Evolutionary conservation across 2,329 filamentous ascomycete species (phyloP).

Genomic region (Colletotrichum echinochloae): DNA sequence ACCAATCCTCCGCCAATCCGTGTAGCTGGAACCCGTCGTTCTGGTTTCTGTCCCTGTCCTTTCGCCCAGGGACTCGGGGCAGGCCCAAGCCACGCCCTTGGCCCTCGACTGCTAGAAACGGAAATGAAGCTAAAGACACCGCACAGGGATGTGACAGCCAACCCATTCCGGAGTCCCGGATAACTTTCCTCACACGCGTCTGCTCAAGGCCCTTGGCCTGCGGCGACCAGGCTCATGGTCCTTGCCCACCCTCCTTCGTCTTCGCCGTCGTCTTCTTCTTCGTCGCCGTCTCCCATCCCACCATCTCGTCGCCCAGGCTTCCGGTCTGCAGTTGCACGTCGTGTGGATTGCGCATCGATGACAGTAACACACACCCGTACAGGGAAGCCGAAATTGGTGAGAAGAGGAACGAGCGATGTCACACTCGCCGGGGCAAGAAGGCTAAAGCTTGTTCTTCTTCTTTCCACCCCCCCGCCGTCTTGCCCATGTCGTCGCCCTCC

Average conservation of each 20-base stretch:
- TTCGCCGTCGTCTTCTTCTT: neutral
- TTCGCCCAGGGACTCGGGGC: constrained; percentile 22
- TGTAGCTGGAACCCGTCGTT: constrained; percentile 26
- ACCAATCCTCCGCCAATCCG: constrained; percentile 20
- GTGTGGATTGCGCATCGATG: constrained; percentile 17
- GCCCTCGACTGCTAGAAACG: constrained; percentile 21
- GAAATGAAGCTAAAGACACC: constrained; percentile 13
- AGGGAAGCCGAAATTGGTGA: neutral
- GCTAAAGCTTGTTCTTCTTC: constrained; percentile 28
- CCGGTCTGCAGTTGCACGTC: constrained; percentile 15
- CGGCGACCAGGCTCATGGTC: constrained; percentile 23
- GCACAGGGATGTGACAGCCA: constrained; percentile 20
- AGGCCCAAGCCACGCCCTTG: constrained; percentile 34
- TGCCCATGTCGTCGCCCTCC: constrained; percentile 29
- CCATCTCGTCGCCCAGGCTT: constrained; percentile 20
- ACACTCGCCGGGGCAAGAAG: constrained; percentile 4
- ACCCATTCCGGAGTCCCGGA: constrained; percentile 6
- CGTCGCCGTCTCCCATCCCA: constrained; percentile 20
- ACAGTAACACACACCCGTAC: constrained; percentile 25
- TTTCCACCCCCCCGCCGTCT: constrained; percentile 10
- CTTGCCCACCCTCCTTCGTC: neutral
- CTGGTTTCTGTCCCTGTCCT: constrained; percentile 27
- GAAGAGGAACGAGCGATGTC: constrained; percentile 16
- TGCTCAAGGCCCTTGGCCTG: constrained; percentile 11
- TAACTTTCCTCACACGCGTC: neutral